Percentiles rank a stretch among this genome's conserved stretches.
Conservation (phyloP, 208 protist genomes). For the Acanthamoeba culbertsoni region DNA sequence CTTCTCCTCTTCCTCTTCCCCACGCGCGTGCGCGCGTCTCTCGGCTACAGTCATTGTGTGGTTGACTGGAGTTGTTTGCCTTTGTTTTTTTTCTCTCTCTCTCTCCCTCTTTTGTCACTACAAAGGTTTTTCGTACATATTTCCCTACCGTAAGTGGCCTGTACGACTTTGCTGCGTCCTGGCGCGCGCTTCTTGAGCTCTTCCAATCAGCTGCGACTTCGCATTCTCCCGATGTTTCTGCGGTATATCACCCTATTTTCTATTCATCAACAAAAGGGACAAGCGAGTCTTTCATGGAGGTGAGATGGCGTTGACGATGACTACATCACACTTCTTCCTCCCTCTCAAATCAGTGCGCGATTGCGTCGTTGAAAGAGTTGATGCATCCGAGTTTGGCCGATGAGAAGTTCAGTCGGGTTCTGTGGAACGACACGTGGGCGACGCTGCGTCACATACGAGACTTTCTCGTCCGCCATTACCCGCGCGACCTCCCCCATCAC, state of each 20-base stretch:
- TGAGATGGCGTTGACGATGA: background rate
- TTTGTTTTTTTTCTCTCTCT: background rate
- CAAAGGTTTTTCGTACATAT: conserved; percentile 46
- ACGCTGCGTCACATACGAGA: background rate
- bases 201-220: conserved; percentile 21
- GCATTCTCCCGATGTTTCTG: background rate
- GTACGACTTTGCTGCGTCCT: background rate
- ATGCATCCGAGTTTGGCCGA: conserved; percentile 31
- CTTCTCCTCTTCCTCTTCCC: background rate
- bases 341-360: background rate
- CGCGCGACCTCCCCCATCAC: background rate
- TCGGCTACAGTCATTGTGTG: background rate
- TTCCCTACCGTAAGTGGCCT: conserved; percentile 23
- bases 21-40: background rate
- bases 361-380: conserved; percentile 1
- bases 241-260: background rate
- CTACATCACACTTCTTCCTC: background rate
- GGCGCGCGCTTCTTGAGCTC: background rate
- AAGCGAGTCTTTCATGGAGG: too few relatives aligned
- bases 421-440: conserved; percentile 43
- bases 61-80: background rate
- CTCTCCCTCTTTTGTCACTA: background rate
- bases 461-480: background rate
- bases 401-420: background rate
- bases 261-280: too few relatives aligned